Evolutionary conservation across 2,329 filamentous ascomycete species (phyloP).

Genomic region (Venturia asperata): DNA sequence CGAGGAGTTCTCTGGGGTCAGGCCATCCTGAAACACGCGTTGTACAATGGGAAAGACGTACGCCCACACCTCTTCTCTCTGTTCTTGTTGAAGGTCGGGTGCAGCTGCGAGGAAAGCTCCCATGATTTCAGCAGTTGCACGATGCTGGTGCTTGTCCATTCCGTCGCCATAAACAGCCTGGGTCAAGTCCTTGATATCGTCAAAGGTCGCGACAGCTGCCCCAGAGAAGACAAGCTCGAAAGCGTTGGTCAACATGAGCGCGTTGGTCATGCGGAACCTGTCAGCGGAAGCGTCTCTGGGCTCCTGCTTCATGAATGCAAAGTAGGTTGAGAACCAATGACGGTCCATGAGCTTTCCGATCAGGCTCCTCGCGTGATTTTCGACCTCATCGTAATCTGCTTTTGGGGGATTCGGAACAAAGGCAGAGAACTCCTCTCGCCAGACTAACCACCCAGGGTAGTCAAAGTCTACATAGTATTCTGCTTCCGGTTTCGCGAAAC

Average conservation of each 20-base stretch:
- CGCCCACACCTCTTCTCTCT: constrained; percentile 72
- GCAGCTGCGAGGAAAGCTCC: constrained; percentile 77
- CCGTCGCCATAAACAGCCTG: constrained; percentile 79
- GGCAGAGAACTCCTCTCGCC: constrained; percentile 80
- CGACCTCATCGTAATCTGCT: constrained; percentile 74
- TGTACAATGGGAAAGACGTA: constrained; percentile 86
- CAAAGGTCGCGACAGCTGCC: constrained; percentile 68
- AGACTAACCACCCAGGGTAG: constrained; percentile 92
- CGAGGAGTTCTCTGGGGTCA: constrained; percentile 87
- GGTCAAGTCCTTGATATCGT: constrained; percentile 79
- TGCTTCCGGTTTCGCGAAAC: constrained; percentile 69
- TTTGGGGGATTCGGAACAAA: constrained; percentile 64
- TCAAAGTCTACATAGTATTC: constrained; percentile 90
- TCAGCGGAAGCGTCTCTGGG: constrained; percentile 75
- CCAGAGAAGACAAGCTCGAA: constrained; percentile 85
- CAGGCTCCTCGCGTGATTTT: constrained; percentile 64
- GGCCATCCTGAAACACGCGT: constrained; percentile 76
- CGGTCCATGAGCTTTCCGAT: constrained; percentile 75
- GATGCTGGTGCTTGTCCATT: constrained; percentile 94
- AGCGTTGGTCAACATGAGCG: constrained; percentile 78
- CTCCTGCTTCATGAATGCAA: constrained; percentile 93
- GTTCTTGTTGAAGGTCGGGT: constrained; percentile 65
- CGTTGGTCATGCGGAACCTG: constrained; percentile 81
- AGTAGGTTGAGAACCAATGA: constrained; percentile 81
- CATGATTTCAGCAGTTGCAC: constrained; percentile 88